Base-by-base conservation (phyloP, 768 basidiomycete species). In the Psilocybe tampanensis region DNA sequence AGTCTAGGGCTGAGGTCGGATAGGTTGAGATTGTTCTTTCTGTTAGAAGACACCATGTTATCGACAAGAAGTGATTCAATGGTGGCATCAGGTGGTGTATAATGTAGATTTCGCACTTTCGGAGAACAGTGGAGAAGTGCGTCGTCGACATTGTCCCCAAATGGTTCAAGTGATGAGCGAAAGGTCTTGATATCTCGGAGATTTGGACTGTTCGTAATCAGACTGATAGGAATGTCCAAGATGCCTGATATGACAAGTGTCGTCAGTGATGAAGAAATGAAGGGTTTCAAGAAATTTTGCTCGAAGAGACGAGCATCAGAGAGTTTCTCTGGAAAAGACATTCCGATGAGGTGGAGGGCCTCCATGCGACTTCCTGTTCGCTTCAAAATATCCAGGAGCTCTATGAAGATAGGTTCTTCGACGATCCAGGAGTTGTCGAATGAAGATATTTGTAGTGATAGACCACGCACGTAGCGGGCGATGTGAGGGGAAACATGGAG, bases 361-460 rank as follows among this genome's bases (percentile, higher is more conserved):
- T 39, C 17, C 13, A 55, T 34, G 15, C 13, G 21, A 44, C 36
- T 47, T 24, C 42, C 53, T 4, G 54, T 45, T 17, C 29, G 33
- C 17, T n/a, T 51, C 15, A 59, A 47, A 29, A n/a, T 12, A 3
- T 45, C 24, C 54, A 59, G 39, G 17, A 59, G 15, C n/a, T 22
- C 24, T 7, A 47, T 44, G 41, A 59, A 59, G n/a, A 18, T 22
- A 12, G 53, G 49, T 13, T 59, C 44, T 42, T 52, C 43, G 6
- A 44, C 50, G 17, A 59, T 50, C 58, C 58, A 59, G 9, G 41
- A 32, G 22, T 59, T 50, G 36, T 52, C 44, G 33, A 17, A 41
- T 3, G 43, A 39, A 8, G 42, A 39, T 21, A 59, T 59, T 7
- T 32, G 23, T 12, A 59, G 23, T 1, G 44, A 24, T 5, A 59